Evolutionary conservation across 169 alveolate species (phyloP).

Genomic region (Babesia ovata): DNA sequence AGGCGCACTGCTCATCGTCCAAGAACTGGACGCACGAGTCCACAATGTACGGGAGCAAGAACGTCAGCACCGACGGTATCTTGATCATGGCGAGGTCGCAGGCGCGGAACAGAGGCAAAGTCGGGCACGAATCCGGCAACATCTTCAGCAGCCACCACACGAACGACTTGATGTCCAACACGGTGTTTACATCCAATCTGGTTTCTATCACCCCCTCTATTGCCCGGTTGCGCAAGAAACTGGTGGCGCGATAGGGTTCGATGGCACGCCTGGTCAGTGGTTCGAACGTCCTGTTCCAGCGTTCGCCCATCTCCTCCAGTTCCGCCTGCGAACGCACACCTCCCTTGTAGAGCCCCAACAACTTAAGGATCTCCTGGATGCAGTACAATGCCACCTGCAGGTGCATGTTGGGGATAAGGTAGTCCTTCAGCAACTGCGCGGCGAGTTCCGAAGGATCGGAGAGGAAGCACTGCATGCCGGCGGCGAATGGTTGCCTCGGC

Average conservation of each 20-base stretch:
- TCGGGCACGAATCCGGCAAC: slow-evolving; percentile 45
- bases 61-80: slow-evolving; percentile 48
- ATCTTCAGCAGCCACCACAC: slow-evolving; percentile 65
- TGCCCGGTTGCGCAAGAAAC: slow-evolving; percentile 37
- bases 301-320: slow-evolving; percentile 6
- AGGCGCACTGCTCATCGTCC: slow-evolving; percentile 15
- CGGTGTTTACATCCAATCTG: slow-evolving; percentile 48
- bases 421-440: slow-evolving; percentile 10
- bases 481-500: background rate
- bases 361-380: slow-evolving; percentile 48
- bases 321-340: slow-evolving; percentile 28
- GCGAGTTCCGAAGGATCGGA: slow-evolving; percentile 33
- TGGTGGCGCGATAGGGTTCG: slow-evolving; percentile 50
- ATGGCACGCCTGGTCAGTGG: slow-evolving; percentile 18
- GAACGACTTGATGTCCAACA: slow-evolving; percentile 54
- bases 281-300: slow-evolving; percentile 34
- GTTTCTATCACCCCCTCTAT: slow-evolving; percentile 44
- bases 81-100: slow-evolving; percentile 60
- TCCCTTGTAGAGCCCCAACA: slow-evolving; percentile 31
- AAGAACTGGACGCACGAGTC: slow-evolving; percentile 39
- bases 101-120: slow-evolving; percentile 45
- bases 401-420: slow-evolving; percentile 58
- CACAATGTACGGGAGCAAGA: slow-evolving; percentile 51
- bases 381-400: slow-evolving; percentile 50
- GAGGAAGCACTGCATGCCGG: background rate